A percentile compares a stretch with the other conserved stretches of the same genome.
phyloP scores from a whole-genome alignment of 371 early-diverging fungal genomes.

The Capillidium heterosporum region DNA sequence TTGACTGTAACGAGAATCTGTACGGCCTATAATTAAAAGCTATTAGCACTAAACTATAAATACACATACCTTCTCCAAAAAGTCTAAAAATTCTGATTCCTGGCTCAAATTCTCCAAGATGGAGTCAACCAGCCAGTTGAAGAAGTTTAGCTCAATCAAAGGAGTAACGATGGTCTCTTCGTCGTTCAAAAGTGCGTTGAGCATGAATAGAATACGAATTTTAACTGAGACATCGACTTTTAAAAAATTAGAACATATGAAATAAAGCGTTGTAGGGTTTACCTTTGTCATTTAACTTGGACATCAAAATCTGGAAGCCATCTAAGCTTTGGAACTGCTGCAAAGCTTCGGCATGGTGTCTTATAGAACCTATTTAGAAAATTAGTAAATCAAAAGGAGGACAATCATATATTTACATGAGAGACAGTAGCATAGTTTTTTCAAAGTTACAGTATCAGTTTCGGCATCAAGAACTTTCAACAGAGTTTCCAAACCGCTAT shows the following conservation, averaged over 20 bases:
- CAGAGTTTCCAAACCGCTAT: slow-evolving; percentile 5
- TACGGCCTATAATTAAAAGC: background rate
- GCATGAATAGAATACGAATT: background rate
- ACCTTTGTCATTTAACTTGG: background rate
- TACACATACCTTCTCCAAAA: background rate
- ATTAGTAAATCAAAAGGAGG: background rate
- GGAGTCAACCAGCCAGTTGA: background rate
- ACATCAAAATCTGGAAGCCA: background rate
- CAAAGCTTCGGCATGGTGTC: background rate
- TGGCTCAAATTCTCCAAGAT: background rate
- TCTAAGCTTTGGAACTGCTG: background rate
- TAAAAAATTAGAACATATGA: background rate
- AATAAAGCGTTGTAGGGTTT: background rate
- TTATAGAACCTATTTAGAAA: background rate
- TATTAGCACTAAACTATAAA: background rate
- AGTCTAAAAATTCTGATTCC: background rate
- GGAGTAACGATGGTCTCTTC: background rate
- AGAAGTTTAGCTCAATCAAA: background rate
- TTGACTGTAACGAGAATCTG: background rate
- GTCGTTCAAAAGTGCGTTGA: slow-evolving; percentile 1
- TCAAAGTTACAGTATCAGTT: background rate
- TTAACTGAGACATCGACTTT: background rate
- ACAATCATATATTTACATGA: slow-evolving; percentile 2
- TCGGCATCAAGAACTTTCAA: background rate
- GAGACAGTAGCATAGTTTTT: slow-evolving; percentile 2